A percentile compares a stretch with the other conserved stretches of the same genome.
Conservation (phyloP, 768 basidiomycete species). For the Boletus reticuloceps region DNA sequence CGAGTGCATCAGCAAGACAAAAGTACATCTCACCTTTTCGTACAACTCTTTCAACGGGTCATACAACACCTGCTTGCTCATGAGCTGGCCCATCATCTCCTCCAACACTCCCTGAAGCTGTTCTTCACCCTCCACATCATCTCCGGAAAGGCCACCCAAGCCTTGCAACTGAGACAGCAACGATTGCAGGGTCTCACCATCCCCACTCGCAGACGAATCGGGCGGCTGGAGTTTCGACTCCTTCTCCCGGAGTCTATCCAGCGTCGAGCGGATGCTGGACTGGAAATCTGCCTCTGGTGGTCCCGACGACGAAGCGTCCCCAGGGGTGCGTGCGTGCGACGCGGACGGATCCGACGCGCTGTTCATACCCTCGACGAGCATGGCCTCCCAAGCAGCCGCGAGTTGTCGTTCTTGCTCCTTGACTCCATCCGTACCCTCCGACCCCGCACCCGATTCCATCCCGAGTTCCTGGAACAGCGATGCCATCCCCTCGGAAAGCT, state of each 20-base stretch:
- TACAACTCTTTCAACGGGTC: constrained; percentile 80
- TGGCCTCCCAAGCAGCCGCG: constrained; percentile 67
- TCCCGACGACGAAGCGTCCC: constrained; percentile 1
- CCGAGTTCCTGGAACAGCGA: constrained; percentile 32
- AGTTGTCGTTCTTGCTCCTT: constrained; percentile 37
- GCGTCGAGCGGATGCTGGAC: constrained; percentile 63
- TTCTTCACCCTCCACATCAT: constrained; percentile 40
- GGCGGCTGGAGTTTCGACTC: constrained; percentile 42
- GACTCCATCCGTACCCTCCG: constrained; percentile 7
- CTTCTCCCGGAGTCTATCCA: constrained; percentile 70
- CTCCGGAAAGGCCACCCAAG: constrained; percentile 35
- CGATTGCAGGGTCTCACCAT: constrained; percentile 44
- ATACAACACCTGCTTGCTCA: constrained; percentile 52
- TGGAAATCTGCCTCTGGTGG: constrained; percentile 52
- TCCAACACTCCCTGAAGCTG: constrained; percentile 71
- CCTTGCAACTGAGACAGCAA: constrained; percentile 46
- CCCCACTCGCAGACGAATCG: constrained; percentile 1
- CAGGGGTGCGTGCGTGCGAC: neutral
- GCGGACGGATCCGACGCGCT: constrained; percentile 15
- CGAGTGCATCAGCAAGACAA: neutral
- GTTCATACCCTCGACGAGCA: constrained; percentile 64
- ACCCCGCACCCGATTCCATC: constrained; percentile 10
- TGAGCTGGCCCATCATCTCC: constrained; percentile 45
- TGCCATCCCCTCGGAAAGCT: constrained; percentile 46
- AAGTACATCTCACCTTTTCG: constrained; percentile 20